Evolutionary conservation across 1,139 yeast genomes (phyloP), one percentile per base, ranked within the genome.

Genomic region (Blastobotrys petasosporus): DNA sequence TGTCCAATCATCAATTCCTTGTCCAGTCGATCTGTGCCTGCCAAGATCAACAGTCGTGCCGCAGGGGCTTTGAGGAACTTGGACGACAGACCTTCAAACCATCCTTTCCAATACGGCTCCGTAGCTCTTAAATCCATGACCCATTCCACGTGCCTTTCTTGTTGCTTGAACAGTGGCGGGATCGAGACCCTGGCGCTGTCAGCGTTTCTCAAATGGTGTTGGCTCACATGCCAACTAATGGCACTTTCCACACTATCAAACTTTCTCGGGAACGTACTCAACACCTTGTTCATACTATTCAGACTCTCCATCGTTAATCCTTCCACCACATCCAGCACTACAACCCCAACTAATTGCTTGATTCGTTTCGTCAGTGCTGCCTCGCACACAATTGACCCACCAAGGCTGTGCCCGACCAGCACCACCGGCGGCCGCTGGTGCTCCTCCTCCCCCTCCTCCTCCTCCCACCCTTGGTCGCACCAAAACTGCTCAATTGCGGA

Each of bases 11-110:
- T 87, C 37, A 92, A 69, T 39, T 77, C 76, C 52, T 83, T 87
- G 64, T 94, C 98, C 28, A 94, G 70, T 8, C 86, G 79, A 58
- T 92, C 97, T 48, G 90, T 85, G 3, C 95, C 95, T 0, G 97
- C 94, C n/a, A 92, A 66, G 1, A 92, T 73, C 39, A 92, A 71
- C 45, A 92, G 58, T 57, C 87, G 83, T 1, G 92, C 80, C 0
- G 84, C 74, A 1, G 75, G 72, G 2, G 75, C 65, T 4, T 59
- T 45, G 5, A 79, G 73, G 59, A 92, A 92, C 40, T 74, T 71
- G 2, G 69, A 62, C 0, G 95, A 86, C n/a, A 92, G 67, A 0
- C 77, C 81, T 0, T 51, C 57, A 60, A 92, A 92, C 99, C 99
- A 92, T n/a, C 50, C 56, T 16, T 68, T 64, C 99, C 99, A 94